Percentiles rank a stretch among this genome's conserved stretches.
These are phyloP conservation scores for Neurospora terricola DNA, from an alignment of 495 filamentous ascomycete genomes.

Conservation along the genomic window DNA sequence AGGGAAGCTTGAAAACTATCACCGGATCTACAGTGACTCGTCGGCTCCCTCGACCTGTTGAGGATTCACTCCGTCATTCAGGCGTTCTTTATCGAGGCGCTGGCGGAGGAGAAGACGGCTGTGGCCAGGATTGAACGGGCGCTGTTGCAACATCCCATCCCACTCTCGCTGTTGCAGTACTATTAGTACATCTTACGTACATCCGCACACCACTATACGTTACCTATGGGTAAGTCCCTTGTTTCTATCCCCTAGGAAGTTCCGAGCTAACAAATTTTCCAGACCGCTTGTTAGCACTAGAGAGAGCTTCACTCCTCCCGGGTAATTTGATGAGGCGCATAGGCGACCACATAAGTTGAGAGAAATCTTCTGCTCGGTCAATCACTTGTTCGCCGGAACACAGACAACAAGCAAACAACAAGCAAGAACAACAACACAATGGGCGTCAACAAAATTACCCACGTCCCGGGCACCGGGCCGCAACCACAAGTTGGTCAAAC, in stretches of 20 bases:
- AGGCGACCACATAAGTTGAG: background rate
- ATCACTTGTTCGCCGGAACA: background rate
- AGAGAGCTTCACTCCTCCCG: no score
- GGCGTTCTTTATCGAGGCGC: slow-evolving; percentile 64
- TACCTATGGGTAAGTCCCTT: no score
- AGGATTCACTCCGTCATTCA: slow-evolving; percentile 73
- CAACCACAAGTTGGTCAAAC: slow-evolving; percentile 52
- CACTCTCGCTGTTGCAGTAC: no score
- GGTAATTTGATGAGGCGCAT: no score
- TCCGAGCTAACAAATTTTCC: no score
- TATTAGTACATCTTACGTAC: no score
- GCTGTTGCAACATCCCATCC: no score
- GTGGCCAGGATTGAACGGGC: slow-evolving; percentile 57
- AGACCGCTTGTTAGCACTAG: no score
- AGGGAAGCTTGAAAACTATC: no score
- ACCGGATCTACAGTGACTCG: slow-evolving; percentile 30
- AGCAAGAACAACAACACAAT: slow-evolving; percentile 23
- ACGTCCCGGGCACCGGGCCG: slow-evolving; percentile 33
- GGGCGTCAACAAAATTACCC: slow-evolving; percentile 40
- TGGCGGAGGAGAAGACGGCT: slow-evolving; percentile 47
- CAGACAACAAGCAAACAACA: background rate
- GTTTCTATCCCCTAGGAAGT: no score
- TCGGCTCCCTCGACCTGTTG: slow-evolving; percentile 57
- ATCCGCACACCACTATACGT: no score
- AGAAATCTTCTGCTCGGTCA: background rate